Conservation (phyloP, 176 grass and related monocot genomes). For the Luzula sylvatica region DNA sequence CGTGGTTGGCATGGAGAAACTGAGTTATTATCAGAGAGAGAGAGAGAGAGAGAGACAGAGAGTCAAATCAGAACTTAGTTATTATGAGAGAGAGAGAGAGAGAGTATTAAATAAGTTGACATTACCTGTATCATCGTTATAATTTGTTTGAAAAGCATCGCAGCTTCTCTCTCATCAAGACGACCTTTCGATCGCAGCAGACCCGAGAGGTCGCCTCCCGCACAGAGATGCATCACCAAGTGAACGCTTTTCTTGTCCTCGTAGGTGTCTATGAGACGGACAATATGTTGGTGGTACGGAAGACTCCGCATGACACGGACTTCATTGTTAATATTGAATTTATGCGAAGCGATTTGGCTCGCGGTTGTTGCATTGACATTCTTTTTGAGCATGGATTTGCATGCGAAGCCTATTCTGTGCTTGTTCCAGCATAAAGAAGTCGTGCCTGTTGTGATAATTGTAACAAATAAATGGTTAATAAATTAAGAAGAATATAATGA, state of each 20-base stretch:
- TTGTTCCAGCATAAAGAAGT: too few relatives aligned
- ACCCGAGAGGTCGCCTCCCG: conserved; percentile 94
- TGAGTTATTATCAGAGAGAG: conserved; percentile 5
- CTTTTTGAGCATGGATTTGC: too few relatives aligned
- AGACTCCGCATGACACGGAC: conserved; percentile 95
- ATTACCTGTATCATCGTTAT: too few relatives aligned
- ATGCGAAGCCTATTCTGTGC: too few relatives aligned
- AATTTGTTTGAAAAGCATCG: conserved; percentile 69
- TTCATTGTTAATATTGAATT: conserved; percentile 82
- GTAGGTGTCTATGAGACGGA: conserved; percentile 68
- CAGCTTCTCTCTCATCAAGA: conserved; percentile 82
- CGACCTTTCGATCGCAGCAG: conserved; percentile 64
- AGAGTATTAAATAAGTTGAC: too few relatives aligned
- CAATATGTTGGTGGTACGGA: conserved; percentile 68
- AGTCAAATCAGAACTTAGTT: conserved; percentile 44
- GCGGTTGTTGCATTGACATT: too few relatives aligned
- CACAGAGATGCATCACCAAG: conserved; percentile 94
- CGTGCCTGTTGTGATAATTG: too few relatives aligned
- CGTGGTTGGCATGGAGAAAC: conserved; percentile 72
- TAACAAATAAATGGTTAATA: too few relatives aligned
- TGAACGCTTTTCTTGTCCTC: conserved; percentile 88
- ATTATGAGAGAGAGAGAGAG: conserved; percentile 90
- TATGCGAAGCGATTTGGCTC: too few relatives aligned
- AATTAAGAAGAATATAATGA: too few relatives aligned
- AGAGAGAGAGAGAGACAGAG: neutral